Base-by-base conservation (phyloP, 106 monocot genomes). In the Dendrobium nobile region DNA sequence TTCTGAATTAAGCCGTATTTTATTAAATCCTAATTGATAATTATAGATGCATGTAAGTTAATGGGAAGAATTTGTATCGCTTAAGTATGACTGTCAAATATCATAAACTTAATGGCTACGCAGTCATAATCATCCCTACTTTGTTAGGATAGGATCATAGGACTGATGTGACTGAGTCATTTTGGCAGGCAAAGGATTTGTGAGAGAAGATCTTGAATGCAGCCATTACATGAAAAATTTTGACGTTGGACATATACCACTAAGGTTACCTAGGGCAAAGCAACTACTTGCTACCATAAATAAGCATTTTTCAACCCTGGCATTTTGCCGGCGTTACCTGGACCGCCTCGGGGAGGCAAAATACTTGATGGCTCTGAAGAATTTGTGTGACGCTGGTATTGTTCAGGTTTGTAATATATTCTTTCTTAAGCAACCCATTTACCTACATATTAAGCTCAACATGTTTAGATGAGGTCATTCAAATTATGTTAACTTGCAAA, bases 151-250 rank as follows among this genome's bases (percentile, higher is more conserved):
- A n/a, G 20, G 42, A 20, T 44, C 44, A 20, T 42, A n/a, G 20
- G 42, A 20, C 74, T 74, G 5, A 44, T 75, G n/a, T 33, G 15
- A 16, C 13, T 70, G 33, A n/a, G n/a, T 37, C n/a, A 33, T 58
- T 87, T 67, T 75, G 78, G 75, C 42, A 94, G 97, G 97, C 77
- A 98, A 95, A 80, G 97, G 97, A 84, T 90, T 85, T 87, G 94
- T 98, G 16, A 92, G 94, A 79, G 97, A 98, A 82, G 97, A 98
- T 80, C 80, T 98, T 31, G 97, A 98, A 47, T 92, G 92, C 80
- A 98, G 97, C 79, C 97, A 98, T 84, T 98, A 95, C 83, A 98
- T 98, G 97, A 98, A 98, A 84, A 87, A 92, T 54, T 98, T 98
- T 80, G 97, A 98, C 76, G 92, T 83, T 75, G 92, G 94, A 19